Percentiles rank a stretch among this genome's conserved stretches.
These are phyloP conservation scores for Backusella liffmaniae DNA, from an alignment of 192 early-diverging fungal species.

Conservation along the genomic window DNA sequence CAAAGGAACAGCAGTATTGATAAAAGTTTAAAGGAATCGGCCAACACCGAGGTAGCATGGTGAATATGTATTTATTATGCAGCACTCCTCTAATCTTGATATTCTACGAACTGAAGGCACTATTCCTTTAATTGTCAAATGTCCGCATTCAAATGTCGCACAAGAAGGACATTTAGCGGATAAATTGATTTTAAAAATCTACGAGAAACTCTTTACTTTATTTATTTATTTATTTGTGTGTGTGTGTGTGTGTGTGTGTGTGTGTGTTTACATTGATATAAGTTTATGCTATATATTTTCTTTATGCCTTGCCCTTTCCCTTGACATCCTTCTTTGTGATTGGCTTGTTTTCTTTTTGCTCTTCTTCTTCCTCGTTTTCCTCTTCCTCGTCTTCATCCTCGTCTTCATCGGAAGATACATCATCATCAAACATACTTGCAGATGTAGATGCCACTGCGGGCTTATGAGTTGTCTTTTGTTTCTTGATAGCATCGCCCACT, in stretches of 20 bases:
- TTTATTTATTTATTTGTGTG: not conserved
- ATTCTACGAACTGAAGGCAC: too few species aligned
- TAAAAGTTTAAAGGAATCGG: too few species aligned
- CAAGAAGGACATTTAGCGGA: not conserved
- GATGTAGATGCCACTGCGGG: constrained; percentile 1
- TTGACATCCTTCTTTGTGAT: not conserved
- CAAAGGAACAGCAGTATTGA: too few species aligned
- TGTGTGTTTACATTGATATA: not conserved
- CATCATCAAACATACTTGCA: constrained; percentile 20
- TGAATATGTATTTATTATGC: too few species aligned
- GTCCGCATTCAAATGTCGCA: not conserved
- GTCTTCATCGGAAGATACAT: constrained; percentile 10
- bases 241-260: not conserved
- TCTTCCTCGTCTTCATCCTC: constrained; percentile 25
- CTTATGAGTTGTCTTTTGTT: constrained; percentile 8
- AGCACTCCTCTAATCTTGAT: too few species aligned
- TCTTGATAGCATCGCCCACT: constrained; percentile 41
- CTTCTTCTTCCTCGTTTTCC: constrained; percentile 20
- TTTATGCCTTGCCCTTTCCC: constrained; percentile 19
- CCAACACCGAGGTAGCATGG: too few species aligned
- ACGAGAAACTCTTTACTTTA: not conserved
- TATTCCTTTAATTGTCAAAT: too few species aligned
- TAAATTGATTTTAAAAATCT: not conserved
- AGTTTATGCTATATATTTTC: not conserved
- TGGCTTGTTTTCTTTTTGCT: constrained; percentile 11